These are phyloP conservation scores for Quaeritorhiza haematococci DNA, from an alignment of 371 early-diverging fungal genomes.

Conservation along the genomic window DNA sequence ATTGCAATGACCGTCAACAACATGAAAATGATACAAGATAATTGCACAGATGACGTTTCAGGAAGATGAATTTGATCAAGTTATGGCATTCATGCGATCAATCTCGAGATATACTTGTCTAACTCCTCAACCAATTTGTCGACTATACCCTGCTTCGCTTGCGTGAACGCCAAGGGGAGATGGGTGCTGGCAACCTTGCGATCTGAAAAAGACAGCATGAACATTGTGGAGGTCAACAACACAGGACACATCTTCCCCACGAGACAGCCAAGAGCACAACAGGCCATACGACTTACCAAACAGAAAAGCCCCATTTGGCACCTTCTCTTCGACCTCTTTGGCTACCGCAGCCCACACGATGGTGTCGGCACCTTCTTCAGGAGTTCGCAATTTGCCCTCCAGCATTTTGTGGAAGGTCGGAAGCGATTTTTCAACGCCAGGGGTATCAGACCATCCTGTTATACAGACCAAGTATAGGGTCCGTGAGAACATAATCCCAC, in stretches of 20 bases:
- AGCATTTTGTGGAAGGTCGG: conserved; percentile 12
- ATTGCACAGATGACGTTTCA: too few relatives aligned
- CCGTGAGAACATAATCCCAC: too few relatives aligned
- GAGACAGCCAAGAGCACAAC: too few relatives aligned
- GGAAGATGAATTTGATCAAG: too few relatives aligned
- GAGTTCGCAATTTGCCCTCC: conserved; percentile 11
- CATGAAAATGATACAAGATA: too few relatives aligned
- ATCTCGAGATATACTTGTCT: background rate
- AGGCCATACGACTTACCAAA: too few relatives aligned
- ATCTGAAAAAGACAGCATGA: too few relatives aligned
- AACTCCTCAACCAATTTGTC: conserved; percentile 1
- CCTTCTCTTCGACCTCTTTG: background rate
- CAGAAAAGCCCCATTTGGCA: background rate
- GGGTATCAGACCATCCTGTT: conserved; percentile 26
- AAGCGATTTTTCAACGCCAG: conserved; percentile 14
- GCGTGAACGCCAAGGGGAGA: background rate
- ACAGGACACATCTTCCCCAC: too few relatives aligned
- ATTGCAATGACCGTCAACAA: too few relatives aligned
- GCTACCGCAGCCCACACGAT: conserved; percentile 21
- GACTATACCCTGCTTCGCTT: background rate
- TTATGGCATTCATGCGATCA: too few relatives aligned
- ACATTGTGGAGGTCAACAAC: too few relatives aligned
- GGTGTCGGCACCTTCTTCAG: conserved; percentile 22
- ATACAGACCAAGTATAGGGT: too few relatives aligned
- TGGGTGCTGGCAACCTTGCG: background rate